Evolutionary conservation across 2,329 filamentous ascomycete genomes (phyloP).

Genomic region (Ceratocystiopsis brevicomis): DNA sequence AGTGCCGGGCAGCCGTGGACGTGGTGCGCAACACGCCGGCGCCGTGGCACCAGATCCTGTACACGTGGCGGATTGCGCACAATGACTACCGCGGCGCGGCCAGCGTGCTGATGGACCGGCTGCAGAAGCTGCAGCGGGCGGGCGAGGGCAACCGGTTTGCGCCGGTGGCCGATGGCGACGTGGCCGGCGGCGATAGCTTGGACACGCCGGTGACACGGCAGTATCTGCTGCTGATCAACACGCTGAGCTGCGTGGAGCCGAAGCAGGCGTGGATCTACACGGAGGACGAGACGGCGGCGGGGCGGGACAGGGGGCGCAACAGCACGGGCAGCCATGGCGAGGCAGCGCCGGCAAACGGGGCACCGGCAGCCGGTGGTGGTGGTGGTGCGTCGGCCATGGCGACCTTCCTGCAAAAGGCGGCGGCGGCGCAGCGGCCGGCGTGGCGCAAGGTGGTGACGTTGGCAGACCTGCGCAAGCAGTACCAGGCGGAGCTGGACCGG

Average conservation of each 20-base stretch:
- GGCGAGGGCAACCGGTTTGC: constrained; percentile 38
- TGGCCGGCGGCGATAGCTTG: constrained; percentile 26
- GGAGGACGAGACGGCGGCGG: constrained; percentile 16
- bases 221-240: constrained; percentile 85
- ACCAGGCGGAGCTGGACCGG: constrained; percentile 75
- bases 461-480: constrained; percentile 71
- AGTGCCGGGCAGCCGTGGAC: constrained; percentile 34
- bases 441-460: constrained; percentile 70
- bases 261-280: constrained; percentile 65
- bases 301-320: no score
- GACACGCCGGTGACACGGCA: constrained; percentile 51
- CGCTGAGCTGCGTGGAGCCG: constrained; percentile 65
- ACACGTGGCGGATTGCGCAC: constrained; percentile 71
- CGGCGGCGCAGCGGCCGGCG: constrained; percentile 9
- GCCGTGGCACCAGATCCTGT: constrained; percentile 76
- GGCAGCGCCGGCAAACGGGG: neutral
- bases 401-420: constrained; percentile 11
- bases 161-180: neutral
- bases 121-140: constrained; percentile 40
- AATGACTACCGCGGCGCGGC: constrained; percentile 71
- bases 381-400: constrained; percentile 5
- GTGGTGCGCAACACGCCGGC: constrained; percentile 45
- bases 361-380: neutral
- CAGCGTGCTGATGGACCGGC: constrained; percentile 40
- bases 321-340: neutral